Evolutionary conservation across 2,329 filamentous ascomycete genomes (phyloP).

Genomic region (Westerdykella aurantiaca): DNA sequence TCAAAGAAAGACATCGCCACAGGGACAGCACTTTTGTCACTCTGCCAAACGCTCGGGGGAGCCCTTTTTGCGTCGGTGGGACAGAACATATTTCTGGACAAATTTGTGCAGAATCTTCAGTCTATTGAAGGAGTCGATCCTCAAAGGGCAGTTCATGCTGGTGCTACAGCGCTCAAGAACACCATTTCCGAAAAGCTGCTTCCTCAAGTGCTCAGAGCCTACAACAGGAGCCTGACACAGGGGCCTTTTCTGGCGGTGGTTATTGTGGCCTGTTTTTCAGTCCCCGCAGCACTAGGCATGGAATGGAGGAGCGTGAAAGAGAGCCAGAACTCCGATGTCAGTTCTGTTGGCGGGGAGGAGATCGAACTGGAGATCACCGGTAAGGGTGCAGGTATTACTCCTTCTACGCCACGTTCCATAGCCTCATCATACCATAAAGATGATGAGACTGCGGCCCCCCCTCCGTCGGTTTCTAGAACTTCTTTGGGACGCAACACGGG

Average conservation of each 20-base stretch:
- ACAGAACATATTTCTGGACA: conserved; percentile 44
- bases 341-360: too few relatives aligned
- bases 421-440: too few relatives aligned
- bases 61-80: conserved; percentile 43
- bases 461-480: too few relatives aligned
- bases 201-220: conserved; percentile 18
- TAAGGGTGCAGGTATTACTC: too few relatives aligned
- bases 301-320: conserved; percentile 61
- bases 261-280: conserved; percentile 49
- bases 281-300: conserved; percentile 51
- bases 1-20: conserved; percentile 38
- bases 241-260: conserved; percentile 54
- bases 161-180: conserved; percentile 53
- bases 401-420: too few relatives aligned
- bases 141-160: conserved; percentile 37
- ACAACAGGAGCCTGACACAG: conserved; percentile 25
- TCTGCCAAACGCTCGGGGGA: conserved; percentile 42
- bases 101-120: conserved; percentile 35
- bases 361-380: too few relatives aligned
- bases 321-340: too few relatives aligned
- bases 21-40: conserved; percentile 42
- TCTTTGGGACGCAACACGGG: too few relatives aligned
- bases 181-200: conserved; percentile 12
- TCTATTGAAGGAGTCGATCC: conserved; percentile 36
- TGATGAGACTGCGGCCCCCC: too few relatives aligned